Evolutionary conservation across 345 rosid species (phyloP), one percentile per base, ranked within the genome.

Genomic region (Corchorus olitorius): DNA sequence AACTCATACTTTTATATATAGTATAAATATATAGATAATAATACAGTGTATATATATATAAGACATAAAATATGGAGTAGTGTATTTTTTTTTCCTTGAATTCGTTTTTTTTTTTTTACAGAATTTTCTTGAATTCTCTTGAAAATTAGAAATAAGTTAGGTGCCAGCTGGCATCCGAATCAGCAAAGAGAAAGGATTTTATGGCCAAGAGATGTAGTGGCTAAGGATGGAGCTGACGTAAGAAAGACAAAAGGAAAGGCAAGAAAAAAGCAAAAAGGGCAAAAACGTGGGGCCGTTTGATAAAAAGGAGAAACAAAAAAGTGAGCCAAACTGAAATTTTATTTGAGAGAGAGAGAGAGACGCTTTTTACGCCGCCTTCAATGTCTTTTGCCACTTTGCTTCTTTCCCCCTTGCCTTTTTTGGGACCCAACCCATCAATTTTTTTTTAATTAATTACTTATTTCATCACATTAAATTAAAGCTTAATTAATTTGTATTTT

Each of bases 361-460:
- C 76, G 83, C 81, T 70, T 81, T 85, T 81, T 53, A 78, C 88
- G 89, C 92, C 92, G 92, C 81, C 90, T 84, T 84, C 83, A 67
- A 75, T 80, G 88, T 68, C 83, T 72, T 45, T 83, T 56, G 75
- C 75, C 53, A 43, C 12, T n/a, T 56, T 56, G 61, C 61, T 27
- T 27, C 27, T 27, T 27, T 27, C 27, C 27, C 27, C 27, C n/a
- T 14, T 6, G 19, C n/a, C 27, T n/a, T 35, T 37, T 13, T 20
- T 60, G 41, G 46, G 46, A 2, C 48, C 67, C n/a, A n/a, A n/a
- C 39, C 16, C 16, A 27, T 27, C n/a, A 33, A 1, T 7, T 64
- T 64, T 15, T 12, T 3, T 35, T 35, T 14, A 5, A 27, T 27
- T 27, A 27, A 27, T 27, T 27, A 27, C 27, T 64, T 64, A 5